Conservation (phyloP, 208 protist genomes). For the Entamoeba invadens region DNA sequence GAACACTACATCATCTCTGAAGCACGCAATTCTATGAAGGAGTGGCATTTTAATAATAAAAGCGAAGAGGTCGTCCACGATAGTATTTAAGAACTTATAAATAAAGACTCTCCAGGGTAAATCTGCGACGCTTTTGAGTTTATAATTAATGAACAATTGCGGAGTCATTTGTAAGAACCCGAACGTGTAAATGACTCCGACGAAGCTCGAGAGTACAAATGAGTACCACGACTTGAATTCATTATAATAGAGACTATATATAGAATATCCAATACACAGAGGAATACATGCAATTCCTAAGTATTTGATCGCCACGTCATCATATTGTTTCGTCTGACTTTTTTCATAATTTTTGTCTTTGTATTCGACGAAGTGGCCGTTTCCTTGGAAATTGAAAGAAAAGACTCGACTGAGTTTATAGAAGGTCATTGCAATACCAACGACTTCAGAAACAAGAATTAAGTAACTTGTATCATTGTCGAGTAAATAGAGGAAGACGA, state of each 20-base stretch:
- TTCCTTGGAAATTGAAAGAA: not conserved
- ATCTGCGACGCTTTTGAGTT: conserved; percentile 20
- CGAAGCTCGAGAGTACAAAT: conserved; percentile 7
- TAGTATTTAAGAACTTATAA: conserved; percentile 2
- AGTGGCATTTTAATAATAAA: not conserved
- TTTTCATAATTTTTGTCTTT: not conserved
- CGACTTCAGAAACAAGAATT: not conserved
- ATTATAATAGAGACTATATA: conserved; percentile 16
- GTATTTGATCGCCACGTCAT: not conserved
- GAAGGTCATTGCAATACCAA: not conserved
- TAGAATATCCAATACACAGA: conserved; percentile 10
- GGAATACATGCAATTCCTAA: conserved; percentile 10
- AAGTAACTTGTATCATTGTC: conserved; percentile 11
- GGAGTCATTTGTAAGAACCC: conserved; percentile 22
- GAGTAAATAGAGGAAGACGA: conserved; percentile 18
- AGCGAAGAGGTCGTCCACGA: conserved; percentile 7
- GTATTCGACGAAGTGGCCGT: not conserved
- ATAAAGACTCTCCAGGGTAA: conserved; percentile 3
- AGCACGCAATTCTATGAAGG: not conserved
- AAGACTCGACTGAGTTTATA: conserved; percentile 9
- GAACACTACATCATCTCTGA: conserved; percentile 21
- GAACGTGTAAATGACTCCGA: conserved; percentile 10
- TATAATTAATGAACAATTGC: conserved; percentile 31
- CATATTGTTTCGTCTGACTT: not conserved
- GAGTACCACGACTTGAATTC: conserved; percentile 14